Conservation (phyloP, 2,329 filamentous ascomycete genomes). For the Exophiala phaeomuriformis region DNA sequence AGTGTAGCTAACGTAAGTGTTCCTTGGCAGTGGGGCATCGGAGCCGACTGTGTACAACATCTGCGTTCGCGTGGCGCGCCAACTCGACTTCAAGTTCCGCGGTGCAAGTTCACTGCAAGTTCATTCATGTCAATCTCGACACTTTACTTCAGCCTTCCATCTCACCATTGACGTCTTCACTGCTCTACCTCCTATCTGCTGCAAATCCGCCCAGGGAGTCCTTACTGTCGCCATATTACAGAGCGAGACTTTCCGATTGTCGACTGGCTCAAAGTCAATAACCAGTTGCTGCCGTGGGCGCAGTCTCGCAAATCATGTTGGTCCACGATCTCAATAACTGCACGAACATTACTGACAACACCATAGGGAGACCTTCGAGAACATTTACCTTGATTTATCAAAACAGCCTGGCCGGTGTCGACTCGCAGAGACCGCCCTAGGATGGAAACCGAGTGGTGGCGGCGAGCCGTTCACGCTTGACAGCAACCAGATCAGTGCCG, state of each 20-base stretch:
- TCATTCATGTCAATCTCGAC: neutral
- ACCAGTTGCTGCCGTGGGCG: slow-evolving; percentile 3
- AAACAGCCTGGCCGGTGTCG: slow-evolving; percentile 88
- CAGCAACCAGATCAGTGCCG: slow-evolving; percentile 71
- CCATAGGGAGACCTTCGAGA: slow-evolving; percentile 82
- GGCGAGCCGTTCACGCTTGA: slow-evolving; percentile 86
- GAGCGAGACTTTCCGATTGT: neutral
- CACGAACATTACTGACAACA: slow-evolving; percentile 1
- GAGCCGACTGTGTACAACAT: too few species aligned
- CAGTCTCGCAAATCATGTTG: slow-evolving; percentile 10
- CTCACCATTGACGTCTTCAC: neutral
- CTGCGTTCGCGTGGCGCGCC: neutral
- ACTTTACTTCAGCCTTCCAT: neutral
- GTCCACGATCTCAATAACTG: neutral
- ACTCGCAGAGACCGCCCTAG: slow-evolving; percentile 87
- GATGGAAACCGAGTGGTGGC: slow-evolving; percentile 84
- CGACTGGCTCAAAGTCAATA: neutral
- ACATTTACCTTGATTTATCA: slow-evolving; percentile 92
- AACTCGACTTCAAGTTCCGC: neutral
- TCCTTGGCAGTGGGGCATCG: too few species aligned
- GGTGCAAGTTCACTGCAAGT: neutral
- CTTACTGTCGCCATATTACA: too few species aligned
- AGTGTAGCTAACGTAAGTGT: too few species aligned
- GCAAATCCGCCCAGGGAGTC: too few species aligned
- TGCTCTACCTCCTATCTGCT: neutral